phyloP scores from a whole-genome alignment of 306 rosid species.

The Erythrophleum fordii region DNA sequence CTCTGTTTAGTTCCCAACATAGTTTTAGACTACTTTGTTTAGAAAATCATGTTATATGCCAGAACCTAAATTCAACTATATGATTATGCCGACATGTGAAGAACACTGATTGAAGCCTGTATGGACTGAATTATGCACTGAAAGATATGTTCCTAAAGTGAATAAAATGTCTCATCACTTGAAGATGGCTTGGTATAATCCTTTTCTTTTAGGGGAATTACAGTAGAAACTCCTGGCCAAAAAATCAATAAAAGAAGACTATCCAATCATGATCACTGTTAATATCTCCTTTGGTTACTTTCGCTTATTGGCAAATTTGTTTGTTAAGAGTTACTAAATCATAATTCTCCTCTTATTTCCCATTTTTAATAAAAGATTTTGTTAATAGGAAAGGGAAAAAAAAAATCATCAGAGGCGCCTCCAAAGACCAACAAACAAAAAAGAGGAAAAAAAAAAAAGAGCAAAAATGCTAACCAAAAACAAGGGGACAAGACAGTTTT shows the following conservation, averaged over 20 bases:
- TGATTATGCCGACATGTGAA: conserved; percentile 5
- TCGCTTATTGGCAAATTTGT: no score
- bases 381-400: not conserved
- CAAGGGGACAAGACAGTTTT: not conserved
- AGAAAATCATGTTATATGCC: not conserved
- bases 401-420: not conserved
- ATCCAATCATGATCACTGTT: not conserved
- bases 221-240: not conserved
- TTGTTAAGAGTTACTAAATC: not conserved
- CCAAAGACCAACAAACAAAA: not conserved
- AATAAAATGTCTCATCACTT: not conserved
- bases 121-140: not conserved
- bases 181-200: not conserved
- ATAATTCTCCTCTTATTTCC: not conserved
- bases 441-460: not conserved
- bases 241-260: not conserved
- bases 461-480: not conserved
- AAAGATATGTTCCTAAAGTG: not conserved
- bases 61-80: conserved; percentile 12
- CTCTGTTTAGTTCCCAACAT: not conserved
- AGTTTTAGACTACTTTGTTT: not conserved
- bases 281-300: not conserved
- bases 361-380: not conserved
- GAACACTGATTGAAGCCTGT: not conserved
- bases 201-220: not conserved